Percentiles rank a stretch among this genome's conserved stretches.
Evolutionary conservation across 768 basidiomycete genomes (phyloP).

Genomic region (Crucibulum laeve): DNA sequence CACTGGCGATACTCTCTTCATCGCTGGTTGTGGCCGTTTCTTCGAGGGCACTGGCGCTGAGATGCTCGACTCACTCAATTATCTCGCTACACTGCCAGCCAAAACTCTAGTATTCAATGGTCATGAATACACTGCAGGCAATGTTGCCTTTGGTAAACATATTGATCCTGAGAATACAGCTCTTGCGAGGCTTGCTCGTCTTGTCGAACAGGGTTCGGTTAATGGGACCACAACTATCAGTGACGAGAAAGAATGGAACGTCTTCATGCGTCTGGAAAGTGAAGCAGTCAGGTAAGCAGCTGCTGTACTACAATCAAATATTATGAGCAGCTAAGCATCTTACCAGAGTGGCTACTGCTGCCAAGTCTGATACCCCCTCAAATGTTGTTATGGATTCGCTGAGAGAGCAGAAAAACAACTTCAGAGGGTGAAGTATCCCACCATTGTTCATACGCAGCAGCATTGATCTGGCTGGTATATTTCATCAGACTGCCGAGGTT

Average conservation of each 20-base stretch:
- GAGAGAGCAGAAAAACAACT: constrained; percentile 82
- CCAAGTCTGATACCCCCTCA: constrained; percentile 36
- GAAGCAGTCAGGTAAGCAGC: constrained; percentile 57
- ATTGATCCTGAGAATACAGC: constrained; percentile 59
- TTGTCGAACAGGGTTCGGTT: constrained; percentile 53
- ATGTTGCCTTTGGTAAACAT: constrained; percentile 62
- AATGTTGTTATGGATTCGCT: constrained; percentile 68
- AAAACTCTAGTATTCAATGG: constrained; percentile 83
- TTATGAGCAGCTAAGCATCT: constrained; percentile 1
- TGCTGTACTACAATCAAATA: neutral
- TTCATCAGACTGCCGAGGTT: too few relatives aligned
- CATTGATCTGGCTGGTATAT: too few relatives aligned
- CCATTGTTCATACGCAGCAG: too few relatives aligned
- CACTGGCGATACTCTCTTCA: constrained; percentile 93
- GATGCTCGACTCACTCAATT: constrained; percentile 75
- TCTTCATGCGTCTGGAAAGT: constrained; percentile 81
- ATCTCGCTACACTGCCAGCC: constrained; percentile 72
- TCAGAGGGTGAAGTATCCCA: constrained; percentile 47
- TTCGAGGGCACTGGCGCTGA: constrained; percentile 80
- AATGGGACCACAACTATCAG: constrained; percentile 87
- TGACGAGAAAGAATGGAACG: constrained; percentile 94
- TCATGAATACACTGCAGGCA: constrained; percentile 86
- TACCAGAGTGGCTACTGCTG: constrained; percentile 47
- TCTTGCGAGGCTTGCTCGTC: constrained; percentile 51
- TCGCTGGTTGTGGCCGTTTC: constrained; percentile 88